Base-by-base conservation (phyloP, 768 basidiomycete species). In the Sarcomyxa edulis region DNA sequence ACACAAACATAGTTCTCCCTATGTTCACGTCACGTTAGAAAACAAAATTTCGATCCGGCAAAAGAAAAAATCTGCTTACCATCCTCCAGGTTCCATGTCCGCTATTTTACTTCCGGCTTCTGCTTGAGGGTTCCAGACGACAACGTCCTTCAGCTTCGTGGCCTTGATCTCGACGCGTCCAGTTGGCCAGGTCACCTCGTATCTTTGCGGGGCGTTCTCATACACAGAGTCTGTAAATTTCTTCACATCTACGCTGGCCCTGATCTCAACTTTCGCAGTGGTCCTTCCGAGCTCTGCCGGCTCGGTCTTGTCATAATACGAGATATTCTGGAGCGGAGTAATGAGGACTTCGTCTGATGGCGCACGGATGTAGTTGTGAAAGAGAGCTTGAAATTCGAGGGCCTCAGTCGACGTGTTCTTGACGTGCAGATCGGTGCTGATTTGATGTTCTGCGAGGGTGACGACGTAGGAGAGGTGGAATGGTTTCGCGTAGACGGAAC, bases 101-200 rank as follows among this genome's bases (percentile, higher is more conserved):
- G 59, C 78, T 7, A 98, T 84, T 51, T 76, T 82, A 16, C 66
- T 64, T 0, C 91, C 91, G 9, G 59, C 68, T 43, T 72, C 76
- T 22, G 65, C 68, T 49, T 79, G 79, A 6, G 96, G 95, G 64
- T 99, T 98, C 95, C 96, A 98, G 27, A 95, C 65, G n/a, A 93
- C 91, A 6, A 92, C 76, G 43, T 91, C 83, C 52, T 81, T 83
- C 46, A 89, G 63, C 29, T 74, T 70, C n/a, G 42, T 55, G 12
- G 71, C 66, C 42, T 56, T 68, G 31, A 90, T 62, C 29, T 65
- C 61, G 16, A 89, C 42, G 0, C 73, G 70, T 5, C 77, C 78
- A 2, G 57, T 69, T 5, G 70, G 65, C 81, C 84, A 87, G 5
- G 55, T 62, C 9, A 88, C 65, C 36, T 73, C 60, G 48, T 86